These are phyloP conservation scores for Achlya hypogyna DNA, from an alignment of 352 stramenopile species.

Conservation along the genomic window DNA sequence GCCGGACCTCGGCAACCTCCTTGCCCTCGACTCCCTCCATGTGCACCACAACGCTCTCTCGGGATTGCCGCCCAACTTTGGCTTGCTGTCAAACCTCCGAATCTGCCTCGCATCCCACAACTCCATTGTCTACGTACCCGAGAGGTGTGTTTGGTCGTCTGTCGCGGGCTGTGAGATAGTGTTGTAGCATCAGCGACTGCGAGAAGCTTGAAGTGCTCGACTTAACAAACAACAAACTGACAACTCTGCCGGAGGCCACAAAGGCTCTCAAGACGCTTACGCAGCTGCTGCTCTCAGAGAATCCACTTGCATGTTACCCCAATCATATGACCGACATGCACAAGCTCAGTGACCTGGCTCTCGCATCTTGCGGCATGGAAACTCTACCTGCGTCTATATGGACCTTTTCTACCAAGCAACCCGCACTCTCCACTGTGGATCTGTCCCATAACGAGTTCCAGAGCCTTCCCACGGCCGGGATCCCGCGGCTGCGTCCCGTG, in stretches of 20 bases:
- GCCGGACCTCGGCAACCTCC: constrained; percentile 34
- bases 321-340: constrained; percentile 7
- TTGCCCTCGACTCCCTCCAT: constrained; percentile 28
- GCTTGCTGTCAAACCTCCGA: constrained; percentile 29
- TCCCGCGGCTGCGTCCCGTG: constrained; percentile 37
- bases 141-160: too few relatives aligned
- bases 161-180: background rate
- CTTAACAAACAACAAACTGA: constrained; percentile 34
- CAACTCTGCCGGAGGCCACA: constrained; percentile 31
- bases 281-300: constrained; percentile 31
- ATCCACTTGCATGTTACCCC: constrained; percentile 35
- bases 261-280: constrained; percentile 35
- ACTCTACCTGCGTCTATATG: background rate
- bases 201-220: background rate
- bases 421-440: background rate
- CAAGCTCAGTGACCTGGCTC: background rate
- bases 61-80: constrained; percentile 34
- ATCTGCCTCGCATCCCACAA: constrained; percentile 38
- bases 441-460: constrained; percentile 37
- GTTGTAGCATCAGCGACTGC: background rate
- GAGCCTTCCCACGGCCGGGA: constrained; percentile 26
- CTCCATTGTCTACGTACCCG: too few relatives aligned
- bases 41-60: constrained; percentile 38
- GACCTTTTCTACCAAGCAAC: background rate
- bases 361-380: background rate